These are phyloP conservation scores for Golovinomyces cichoracearum DNA, from an alignment of 2,329 filamentous ascomycete species.

Conservation along the genomic window DNA sequence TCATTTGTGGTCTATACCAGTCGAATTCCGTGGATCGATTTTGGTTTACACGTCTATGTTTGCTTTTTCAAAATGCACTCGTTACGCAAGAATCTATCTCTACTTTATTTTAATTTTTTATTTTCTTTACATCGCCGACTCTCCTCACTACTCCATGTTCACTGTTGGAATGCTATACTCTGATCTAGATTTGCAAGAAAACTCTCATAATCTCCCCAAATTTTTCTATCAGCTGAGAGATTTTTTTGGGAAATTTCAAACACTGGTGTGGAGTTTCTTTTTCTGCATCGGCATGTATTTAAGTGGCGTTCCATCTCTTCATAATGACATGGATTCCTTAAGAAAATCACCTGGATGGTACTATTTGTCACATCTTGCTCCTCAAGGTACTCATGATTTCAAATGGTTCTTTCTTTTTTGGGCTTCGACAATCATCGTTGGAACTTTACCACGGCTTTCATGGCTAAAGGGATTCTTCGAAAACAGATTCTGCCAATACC, in stretches of 20 bases:
- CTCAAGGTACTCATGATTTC: conserved; percentile 37
- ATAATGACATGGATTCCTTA: conserved; percentile 24
- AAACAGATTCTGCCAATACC: conserved; percentile 30
- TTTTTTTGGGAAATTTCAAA: conserved; percentile 20
- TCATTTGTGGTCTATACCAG: conserved; percentile 32
- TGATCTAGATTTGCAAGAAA: conserved; percentile 31
- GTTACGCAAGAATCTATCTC: conserved; percentile 28
- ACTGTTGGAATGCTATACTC: conserved; percentile 33
- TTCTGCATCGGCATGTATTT: conserved; percentile 29
- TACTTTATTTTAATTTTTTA: conserved; percentile 30
- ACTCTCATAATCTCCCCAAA: conserved; percentile 23
- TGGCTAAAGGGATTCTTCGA: conserved; percentile 36
- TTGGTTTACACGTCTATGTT: conserved; percentile 29
- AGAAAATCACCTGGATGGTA: conserved; percentile 24
- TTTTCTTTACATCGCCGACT: conserved; percentile 42
- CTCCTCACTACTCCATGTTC: conserved; percentile 35
- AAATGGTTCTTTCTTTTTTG: conserved; percentile 45
- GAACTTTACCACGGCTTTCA: conserved; percentile 27
- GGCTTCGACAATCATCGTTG: conserved; percentile 31
- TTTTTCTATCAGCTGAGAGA: conserved; percentile 19
- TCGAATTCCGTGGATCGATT: conserved; percentile 38
- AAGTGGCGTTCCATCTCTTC: conserved; percentile 31
- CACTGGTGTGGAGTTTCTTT: conserved; percentile 25
- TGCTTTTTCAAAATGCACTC: conserved; percentile 28
- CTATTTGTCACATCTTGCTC: conserved; percentile 26